Conservation (phyloP, 139 green algal species). For the Medakamo hakoo region DNA sequence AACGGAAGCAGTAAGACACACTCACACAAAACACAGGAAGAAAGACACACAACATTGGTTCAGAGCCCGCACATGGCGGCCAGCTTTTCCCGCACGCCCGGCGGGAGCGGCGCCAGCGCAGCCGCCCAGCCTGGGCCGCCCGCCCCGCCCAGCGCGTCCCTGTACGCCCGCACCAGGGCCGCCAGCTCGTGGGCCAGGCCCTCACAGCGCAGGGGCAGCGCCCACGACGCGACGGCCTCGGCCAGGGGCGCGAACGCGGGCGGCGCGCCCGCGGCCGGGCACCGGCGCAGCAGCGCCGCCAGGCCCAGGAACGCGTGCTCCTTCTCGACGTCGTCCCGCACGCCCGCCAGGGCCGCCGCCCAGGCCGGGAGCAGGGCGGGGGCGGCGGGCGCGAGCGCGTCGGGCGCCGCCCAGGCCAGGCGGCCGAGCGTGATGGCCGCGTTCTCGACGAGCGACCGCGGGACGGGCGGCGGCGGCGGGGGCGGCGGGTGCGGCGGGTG, state of each 20-base stretch:
- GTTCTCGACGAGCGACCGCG: conserved; percentile 72
- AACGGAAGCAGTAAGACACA: background rate
- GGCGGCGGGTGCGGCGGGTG: no score
- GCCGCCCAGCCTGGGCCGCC: conserved; percentile 9
- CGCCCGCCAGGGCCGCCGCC: conserved; percentile 53
- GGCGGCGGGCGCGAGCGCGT: conserved; percentile 46
- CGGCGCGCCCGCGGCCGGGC: conserved; percentile 36
- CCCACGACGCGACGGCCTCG: conserved; percentile 54
- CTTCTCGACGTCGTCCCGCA: conserved; percentile 89
- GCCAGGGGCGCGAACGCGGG: conserved; percentile 31
- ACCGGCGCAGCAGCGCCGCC: conserved; percentile 42
- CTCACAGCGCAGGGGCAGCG: conserved; percentile 25
- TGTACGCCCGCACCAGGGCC: conserved; percentile 32
- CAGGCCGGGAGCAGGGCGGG: background rate
- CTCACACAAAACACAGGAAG: background rate
- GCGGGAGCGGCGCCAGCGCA: conserved; percentile 4
- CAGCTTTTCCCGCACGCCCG: conserved; percentile 18
- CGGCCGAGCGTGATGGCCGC: conserved; percentile 78
- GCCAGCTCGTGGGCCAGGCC: conserved; percentile 34
- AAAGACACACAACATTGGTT: background rate
- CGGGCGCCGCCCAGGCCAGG: conserved; percentile 44
- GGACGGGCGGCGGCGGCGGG: conserved; percentile 32
- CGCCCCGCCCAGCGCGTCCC: conserved; percentile 8
- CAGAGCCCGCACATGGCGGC: conserved; percentile 6
- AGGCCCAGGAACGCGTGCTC: conserved; percentile 80